These are phyloP conservation scores for Actinomortierella wolfii DNA, from an alignment of 371 early-diverging fungal genomes.

Conservation along the genomic window DNA sequence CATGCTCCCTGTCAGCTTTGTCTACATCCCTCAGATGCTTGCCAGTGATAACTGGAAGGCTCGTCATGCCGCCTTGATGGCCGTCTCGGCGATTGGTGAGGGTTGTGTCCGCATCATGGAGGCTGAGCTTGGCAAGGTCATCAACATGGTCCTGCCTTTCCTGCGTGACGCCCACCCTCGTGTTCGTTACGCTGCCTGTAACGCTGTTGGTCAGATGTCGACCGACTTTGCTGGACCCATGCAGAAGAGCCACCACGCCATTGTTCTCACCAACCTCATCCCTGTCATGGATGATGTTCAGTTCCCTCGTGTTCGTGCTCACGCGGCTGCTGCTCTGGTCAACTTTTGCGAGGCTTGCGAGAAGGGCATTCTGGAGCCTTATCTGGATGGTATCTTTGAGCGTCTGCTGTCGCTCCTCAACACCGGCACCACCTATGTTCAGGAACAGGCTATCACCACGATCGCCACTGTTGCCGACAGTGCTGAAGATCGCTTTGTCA, in stretches of 20 bases:
- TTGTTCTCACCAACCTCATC: constrained; percentile 78
- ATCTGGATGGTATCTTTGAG: constrained; percentile 87
- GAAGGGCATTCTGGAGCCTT: constrained; percentile 80
- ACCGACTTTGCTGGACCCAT: constrained; percentile 92
- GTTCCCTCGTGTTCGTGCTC: constrained; percentile 85
- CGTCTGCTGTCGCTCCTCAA: constrained; percentile 82
- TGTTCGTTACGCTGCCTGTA: constrained; percentile 95
- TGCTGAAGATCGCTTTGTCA: constrained; percentile 85
- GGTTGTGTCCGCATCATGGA: constrained; percentile 94
- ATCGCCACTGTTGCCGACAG: constrained; percentile 97
- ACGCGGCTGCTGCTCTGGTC: constrained; percentile 96
- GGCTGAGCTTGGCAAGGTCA: constrained; percentile 83
- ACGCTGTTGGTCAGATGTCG: constrained; percentile 95
- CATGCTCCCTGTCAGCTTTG: constrained; percentile 89
- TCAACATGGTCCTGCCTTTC: constrained; percentile 80
- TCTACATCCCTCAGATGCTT: constrained; percentile 87
- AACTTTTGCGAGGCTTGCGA: constrained; percentile 93
- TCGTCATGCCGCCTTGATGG: constrained; percentile 93
- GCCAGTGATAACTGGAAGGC: constrained; percentile 88
- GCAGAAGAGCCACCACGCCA: constrained; percentile 81
- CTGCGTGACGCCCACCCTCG: constrained; percentile 93
- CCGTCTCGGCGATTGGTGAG: constrained; percentile 94
- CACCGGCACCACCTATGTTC: constrained; percentile 85
- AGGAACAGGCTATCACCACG: constrained; percentile 97
- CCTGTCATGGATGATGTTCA: constrained; percentile 86